A percentile compares a stretch with the other conserved stretches of the same genome.
phyloP scores from a whole-genome alignment of 257 asterid species.

The Solanum medicagineum region DNA sequence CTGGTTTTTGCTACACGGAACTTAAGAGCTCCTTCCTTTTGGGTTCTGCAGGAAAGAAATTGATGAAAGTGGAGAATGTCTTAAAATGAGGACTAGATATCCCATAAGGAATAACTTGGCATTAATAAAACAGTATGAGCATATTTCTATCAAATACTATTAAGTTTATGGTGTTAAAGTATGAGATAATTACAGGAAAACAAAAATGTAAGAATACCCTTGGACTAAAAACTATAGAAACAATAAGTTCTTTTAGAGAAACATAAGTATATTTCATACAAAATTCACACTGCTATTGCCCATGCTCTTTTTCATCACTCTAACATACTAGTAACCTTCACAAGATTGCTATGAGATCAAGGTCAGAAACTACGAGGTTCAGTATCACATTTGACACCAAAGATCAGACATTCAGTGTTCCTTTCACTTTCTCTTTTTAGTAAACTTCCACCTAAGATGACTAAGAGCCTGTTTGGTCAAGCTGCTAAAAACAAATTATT shows the following conservation, averaged over 20 bases:
- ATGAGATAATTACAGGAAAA: not conserved
- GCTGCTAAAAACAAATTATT: too few species aligned
- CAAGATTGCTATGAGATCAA: not conserved
- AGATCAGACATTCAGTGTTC: not conserved
- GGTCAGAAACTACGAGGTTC: not conserved
- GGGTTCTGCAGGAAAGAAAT: conserved; percentile 37
- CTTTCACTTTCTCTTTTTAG: not conserved
- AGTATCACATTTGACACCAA: not conserved
- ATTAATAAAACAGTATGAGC: not conserved
- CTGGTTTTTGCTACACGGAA: conserved; percentile 53
- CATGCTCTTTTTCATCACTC: not conserved
- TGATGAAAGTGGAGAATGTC: not conserved
- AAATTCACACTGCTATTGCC: not conserved
- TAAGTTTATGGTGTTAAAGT: not conserved
- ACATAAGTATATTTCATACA: not conserved
- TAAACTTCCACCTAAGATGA: not conserved
- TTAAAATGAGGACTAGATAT: not conserved
- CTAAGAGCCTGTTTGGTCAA: too few species aligned
- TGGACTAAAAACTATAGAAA: not conserved
- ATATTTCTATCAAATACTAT: not conserved
- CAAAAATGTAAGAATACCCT: not conserved
- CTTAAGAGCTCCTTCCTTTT: conserved; percentile 77
- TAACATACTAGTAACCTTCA: not conserved
- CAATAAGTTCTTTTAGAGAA: not conserved
- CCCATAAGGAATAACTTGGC: not conserved